Evolutionary conservation across 768 basidiomycete species (phyloP).

Genomic region (Boletus vermiculosoides): DNA sequence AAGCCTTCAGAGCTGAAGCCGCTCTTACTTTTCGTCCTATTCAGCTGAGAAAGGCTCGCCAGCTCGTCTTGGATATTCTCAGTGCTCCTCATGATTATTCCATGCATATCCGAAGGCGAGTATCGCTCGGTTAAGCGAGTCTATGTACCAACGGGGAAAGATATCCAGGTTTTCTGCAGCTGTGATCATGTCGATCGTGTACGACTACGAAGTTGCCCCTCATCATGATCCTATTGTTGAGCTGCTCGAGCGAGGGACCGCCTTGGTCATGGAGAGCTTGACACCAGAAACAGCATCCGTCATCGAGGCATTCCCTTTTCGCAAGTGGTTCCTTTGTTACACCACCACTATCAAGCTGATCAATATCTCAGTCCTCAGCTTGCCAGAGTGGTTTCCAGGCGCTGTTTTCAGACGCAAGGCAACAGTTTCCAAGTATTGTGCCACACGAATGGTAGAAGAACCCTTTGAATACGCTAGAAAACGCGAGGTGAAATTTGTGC

Average conservation of each 20-base stretch:
- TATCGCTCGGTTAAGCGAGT: not conserved
- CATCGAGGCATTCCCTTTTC: not conserved
- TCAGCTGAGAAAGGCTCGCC: not conserved
- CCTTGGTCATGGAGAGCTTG: not conserved
- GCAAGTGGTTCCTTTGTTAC: not conserved
- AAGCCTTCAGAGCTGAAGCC: not conserved
- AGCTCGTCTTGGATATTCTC: not conserved
- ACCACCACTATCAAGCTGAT: not conserved
- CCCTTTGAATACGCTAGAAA: not conserved
- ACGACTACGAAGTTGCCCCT: not conserved
- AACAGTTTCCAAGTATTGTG: not conserved
- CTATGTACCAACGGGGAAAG: not conserved
- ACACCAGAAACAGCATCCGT: not conserved
- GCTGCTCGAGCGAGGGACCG: not conserved
- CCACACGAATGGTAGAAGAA: not conserved
- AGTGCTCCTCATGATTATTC: not conserved
- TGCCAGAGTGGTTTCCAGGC: not conserved
- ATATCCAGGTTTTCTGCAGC: not conserved
- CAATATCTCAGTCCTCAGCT: not conserved
- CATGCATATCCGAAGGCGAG: not conserved
- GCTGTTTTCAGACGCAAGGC: not conserved
- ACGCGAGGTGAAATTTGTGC: not conserved
- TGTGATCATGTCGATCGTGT: not conserved
- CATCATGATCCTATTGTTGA: not conserved
- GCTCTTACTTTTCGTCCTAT: not conserved